Evolutionary conservation across 1,284 basidiomycete genomes (phyloP), one percentile per base, ranked within the genome.

Genomic region (Meira miltonrushii): DNA sequence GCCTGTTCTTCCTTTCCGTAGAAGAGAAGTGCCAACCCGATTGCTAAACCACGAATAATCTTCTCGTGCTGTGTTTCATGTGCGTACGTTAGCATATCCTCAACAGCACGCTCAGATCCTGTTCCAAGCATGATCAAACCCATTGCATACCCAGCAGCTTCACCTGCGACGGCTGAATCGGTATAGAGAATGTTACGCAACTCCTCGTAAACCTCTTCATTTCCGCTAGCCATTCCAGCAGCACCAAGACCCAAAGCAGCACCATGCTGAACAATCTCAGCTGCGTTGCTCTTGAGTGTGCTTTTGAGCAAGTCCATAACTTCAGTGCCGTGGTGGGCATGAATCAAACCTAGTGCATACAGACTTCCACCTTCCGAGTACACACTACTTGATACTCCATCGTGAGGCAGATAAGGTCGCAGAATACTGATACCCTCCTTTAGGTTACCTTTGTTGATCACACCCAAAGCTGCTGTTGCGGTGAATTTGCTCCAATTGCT

Each of bases 401-500:
- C 75, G 52, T 74, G 69, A 1, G 76, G 76, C 39, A 78, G 67
- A 61, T 78, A 78, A 17, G 76, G 76, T 1, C 68, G 66, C 23
- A 78, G 65, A 53, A 78, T 71, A 61, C 56, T 66, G 55, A 77
- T 64, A 49, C 74, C 72, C 60, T 77, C 73, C 55, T 68, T 67
- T 41, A 78, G 64, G 61, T 74, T 75, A 54, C 76, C 76, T 59
- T 75, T 75, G 65, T 78, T 72, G 61, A 78, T 67, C 43, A 78
- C 75, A 47, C 76, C 76, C 21, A 78, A 66, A 17, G 76, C 76
- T 13, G 76, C 74, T 13, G 76, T 78, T 17, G 76, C 76, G 10
- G 75, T 77, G 57, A 78, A 78, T 62, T 78, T 78, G 67, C 67
- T 71, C 76, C 76, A 78, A 61, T 78, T 78, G 68, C 72, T 73